Base-by-base conservation (phyloP, 192 early-diverging fungal species). In the Coemansia sp. region DNA sequence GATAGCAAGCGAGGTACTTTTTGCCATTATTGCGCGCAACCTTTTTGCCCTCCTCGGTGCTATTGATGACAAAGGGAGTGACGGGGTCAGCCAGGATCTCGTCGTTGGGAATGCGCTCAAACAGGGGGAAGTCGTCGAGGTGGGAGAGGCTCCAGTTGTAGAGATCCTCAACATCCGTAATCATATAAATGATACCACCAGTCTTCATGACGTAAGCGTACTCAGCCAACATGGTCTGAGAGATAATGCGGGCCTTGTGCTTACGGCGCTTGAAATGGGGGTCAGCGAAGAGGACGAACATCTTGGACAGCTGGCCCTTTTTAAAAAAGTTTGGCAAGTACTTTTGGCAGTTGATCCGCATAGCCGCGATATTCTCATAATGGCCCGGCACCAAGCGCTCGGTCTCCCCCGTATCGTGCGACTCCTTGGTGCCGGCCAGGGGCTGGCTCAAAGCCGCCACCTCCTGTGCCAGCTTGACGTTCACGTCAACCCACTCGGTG, bases 221-320 rank as follows among this genome's bases (percentile, higher is more conserved):
- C 77, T 98, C 95, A 33, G 94, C 89, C 28, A 98, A 76, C 60
- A 99, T 82, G 4, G 89, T 91, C 10, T 87, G 70, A 14, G 92
- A 93, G 59, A 99, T 94, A 63, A 99, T 98, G 35, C 98, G 86
- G 0, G 95, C 94, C 84, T 98, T 97, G 84, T 98, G 95, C 78
- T 98, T 99, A 69, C 92, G 89, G 64, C 93, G 95, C 75, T 99
- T 99, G 78, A 99, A 99, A 70, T 99, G 96, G 31, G 98, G 98
- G 76, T 99, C 98, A 43, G 98, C 95, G 71, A 98, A 99, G 63
- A 99, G 85, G 74, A 99, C 93, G 68, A 99, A 99, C 59, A 98
- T 83, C 77, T 99, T 99, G 39, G 89, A 88, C 26, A 99, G 87
- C 87, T 97, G 95, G 26, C 87, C 92, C 84, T 96, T 95, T 69